Evolutionary conservation across 108 stramenopile species (phyloP).

Genomic region (Fragilariopsis cylindrus): DNA sequence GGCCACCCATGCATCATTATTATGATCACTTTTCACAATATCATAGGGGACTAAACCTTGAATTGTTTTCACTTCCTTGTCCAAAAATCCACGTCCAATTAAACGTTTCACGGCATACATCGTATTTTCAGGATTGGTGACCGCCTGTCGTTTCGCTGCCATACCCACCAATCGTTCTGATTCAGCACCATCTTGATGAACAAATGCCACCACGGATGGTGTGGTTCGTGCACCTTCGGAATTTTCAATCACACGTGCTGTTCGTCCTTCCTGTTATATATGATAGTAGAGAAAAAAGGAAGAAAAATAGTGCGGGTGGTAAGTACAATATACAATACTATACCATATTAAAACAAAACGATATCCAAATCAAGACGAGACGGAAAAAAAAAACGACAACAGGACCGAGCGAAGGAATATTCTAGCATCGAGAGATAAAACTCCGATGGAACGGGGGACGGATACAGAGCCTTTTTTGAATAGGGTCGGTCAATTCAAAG

Average conservation of each 20-base stretch:
- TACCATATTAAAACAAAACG: not conserved
- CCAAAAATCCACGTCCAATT: slow-evolving; percentile 92
- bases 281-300: not conserved
- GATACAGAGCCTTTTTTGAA: no score
- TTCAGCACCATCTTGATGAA: slow-evolving; percentile 60
- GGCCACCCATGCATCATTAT: slow-evolving; percentile 95
- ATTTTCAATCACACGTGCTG: slow-evolving; percentile 98
- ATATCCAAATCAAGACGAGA: not conserved
- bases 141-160: slow-evolving; percentile 97
- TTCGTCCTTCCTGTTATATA: slow-evolving; percentile 77
- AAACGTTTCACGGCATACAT: slow-evolving; percentile 99
- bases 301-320: no score
- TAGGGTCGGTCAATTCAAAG: no score
- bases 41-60: slow-evolving; percentile 96
- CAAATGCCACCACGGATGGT: slow-evolving; percentile 96
- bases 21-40: slow-evolving; percentile 91
- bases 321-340: not conserved
- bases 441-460: no score
- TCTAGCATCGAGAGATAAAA: no score
- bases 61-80: slow-evolving; percentile 93
- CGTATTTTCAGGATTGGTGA: slow-evolving; percentile 99
- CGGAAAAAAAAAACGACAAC: no score
- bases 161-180: slow-evolving; percentile 92
- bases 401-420: no score
- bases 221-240: slow-evolving; percentile 99